These are phyloP conservation scores for Cryptococcus sp. DNA, from an alignment of 1,284 basidiomycete genomes.

Conservation along the genomic window DNA sequence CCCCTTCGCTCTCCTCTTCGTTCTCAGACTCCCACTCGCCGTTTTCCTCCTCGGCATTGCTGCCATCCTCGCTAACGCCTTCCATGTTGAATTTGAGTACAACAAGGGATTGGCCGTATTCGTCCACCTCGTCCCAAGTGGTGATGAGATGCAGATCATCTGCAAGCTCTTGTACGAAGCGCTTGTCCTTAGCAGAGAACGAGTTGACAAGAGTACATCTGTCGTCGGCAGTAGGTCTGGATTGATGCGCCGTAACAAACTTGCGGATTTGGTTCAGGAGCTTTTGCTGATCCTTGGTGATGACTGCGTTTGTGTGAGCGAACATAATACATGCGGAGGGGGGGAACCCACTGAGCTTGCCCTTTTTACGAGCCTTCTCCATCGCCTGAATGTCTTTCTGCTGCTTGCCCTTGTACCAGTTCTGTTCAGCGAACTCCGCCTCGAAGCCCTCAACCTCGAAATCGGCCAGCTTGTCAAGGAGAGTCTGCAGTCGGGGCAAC, in stretches of 20 bases:
- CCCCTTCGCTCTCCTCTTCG: constrained; percentile 23
- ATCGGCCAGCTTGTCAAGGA: constrained; percentile 81
- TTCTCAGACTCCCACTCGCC: constrained; percentile 22
- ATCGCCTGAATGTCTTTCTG: constrained; percentile 63
- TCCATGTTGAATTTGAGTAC: constrained; percentile 61
- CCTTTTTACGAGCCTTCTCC: constrained; percentile 52
- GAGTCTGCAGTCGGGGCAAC: constrained; percentile 75
- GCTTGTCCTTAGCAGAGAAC: constrained; percentile 73
- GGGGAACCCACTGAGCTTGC: constrained; percentile 43
- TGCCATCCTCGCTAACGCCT: constrained; percentile 34
- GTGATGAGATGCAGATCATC: constrained; percentile 72
- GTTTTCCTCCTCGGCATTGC: constrained; percentile 17
- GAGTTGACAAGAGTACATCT: constrained; percentile 70
- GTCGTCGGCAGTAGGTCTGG: constrained; percentile 53
- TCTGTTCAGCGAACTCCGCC: constrained; percentile 82
- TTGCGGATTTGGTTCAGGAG: constrained; percentile 73
- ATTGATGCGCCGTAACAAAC: constrained; percentile 65
- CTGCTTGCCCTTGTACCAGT: constrained; percentile 90
- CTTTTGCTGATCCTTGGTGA: constrained; percentile 70
- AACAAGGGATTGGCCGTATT: constrained; percentile 64
- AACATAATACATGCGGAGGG: background rate
- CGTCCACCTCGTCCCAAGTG: constrained; percentile 87
- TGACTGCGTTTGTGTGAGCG: constrained; percentile 55
- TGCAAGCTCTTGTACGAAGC: constrained; percentile 73
- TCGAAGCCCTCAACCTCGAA: constrained; percentile 90